A percentile compares a stretch with the other conserved stretches of the same genome.
Evolutionary conservation across 352 stramenopile genomes (phyloP).

Genomic region (Blastocystis sp.): DNA sequence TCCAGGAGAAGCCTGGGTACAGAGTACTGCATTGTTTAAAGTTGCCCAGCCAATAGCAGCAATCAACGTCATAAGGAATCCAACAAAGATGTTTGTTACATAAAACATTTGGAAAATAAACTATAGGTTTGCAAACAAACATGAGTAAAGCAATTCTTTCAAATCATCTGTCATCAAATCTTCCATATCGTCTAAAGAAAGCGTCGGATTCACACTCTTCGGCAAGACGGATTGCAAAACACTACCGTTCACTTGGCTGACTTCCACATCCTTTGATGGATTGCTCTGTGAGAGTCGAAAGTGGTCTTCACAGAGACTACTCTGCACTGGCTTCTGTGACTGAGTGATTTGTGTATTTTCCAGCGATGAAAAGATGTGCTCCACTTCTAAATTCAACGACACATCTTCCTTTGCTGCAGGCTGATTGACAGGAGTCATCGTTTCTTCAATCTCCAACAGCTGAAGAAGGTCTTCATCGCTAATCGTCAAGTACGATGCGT

Average conservation of each 20-base stretch:
- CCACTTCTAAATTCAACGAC: background rate
- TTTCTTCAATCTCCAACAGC: constrained; percentile 21
- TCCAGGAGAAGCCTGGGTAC: background rate
- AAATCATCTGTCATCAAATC: constrained; percentile 30
- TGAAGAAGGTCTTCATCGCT: constrained; percentile 8
- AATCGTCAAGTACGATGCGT: background rate
- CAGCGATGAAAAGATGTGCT: background rate
- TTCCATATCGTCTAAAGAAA: constrained; percentile 27
- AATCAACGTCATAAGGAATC: background rate
- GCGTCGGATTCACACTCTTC: background rate
- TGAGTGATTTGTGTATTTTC: background rate
- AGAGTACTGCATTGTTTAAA: constrained; percentile 45
- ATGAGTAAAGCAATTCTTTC: constrained; percentile 1
- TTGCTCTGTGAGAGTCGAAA: background rate
- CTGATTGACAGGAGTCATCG: background rate
- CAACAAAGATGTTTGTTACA: background rate
- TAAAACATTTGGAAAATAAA: constrained; percentile 17
- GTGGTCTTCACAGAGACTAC: background rate
- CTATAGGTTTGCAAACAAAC: background rate
- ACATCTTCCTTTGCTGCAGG: background rate
- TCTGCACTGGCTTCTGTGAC: background rate
- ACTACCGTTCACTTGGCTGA: background rate
- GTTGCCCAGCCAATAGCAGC: constrained; percentile 6
- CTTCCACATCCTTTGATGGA: too few relatives aligned
- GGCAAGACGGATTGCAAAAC: background rate